Conservation (phyloP, 2,329 filamentous ascomycete species). For the Scortechinia acanthostroma region DNA sequence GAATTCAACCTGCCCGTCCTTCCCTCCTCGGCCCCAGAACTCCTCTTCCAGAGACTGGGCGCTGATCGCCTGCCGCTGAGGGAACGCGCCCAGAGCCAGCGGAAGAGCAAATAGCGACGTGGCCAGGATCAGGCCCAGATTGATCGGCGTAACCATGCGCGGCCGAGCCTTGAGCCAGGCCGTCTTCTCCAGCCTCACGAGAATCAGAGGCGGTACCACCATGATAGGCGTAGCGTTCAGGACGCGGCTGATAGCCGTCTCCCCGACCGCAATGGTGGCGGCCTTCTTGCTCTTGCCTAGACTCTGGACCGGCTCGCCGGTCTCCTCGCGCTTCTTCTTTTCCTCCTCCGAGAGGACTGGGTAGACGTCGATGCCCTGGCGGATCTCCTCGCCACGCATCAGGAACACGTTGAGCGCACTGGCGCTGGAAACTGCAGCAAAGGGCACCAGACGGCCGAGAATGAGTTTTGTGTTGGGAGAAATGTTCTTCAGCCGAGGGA, state of each 20-base stretch:
- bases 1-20: slow-evolving; percentile 82
- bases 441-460: slow-evolving; percentile 82
- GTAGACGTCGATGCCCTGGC: slow-evolving; percentile 85
- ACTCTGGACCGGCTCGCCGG: slow-evolving; percentile 58
- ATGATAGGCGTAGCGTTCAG: slow-evolving; percentile 95
- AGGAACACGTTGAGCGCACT: slow-evolving; percentile 92
- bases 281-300: slow-evolving; percentile 84
- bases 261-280: slow-evolving; percentile 79
- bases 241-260: slow-evolving; percentile 86
- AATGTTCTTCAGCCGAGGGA: slow-evolving; percentile 74
- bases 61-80: slow-evolving; percentile 76
- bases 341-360: slow-evolving; percentile 70
- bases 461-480: slow-evolving; percentile 70
- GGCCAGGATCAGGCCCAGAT: slow-evolving; percentile 77
- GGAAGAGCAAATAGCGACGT: slow-evolving; percentile 86
- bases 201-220: slow-evolving; percentile 81
- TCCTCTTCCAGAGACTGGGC: slow-evolving; percentile 75
- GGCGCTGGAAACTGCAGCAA: slow-evolving; percentile 87
- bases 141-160: slow-evolving; percentile 71
- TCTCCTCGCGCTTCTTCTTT: slow-evolving; percentile 51
- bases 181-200: slow-evolving; percentile 77
- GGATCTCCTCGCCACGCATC: slow-evolving; percentile 95
- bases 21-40: slow-evolving; percentile 75
- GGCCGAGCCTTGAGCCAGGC: slow-evolving; percentile 76
- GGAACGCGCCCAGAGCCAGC: slow-evolving; percentile 83